Percentiles rank a stretch among this genome's conserved stretches.
phyloP scores from a whole-genome alignment of 202 grass and related monocot species.

The Panicum hallii region DNA sequence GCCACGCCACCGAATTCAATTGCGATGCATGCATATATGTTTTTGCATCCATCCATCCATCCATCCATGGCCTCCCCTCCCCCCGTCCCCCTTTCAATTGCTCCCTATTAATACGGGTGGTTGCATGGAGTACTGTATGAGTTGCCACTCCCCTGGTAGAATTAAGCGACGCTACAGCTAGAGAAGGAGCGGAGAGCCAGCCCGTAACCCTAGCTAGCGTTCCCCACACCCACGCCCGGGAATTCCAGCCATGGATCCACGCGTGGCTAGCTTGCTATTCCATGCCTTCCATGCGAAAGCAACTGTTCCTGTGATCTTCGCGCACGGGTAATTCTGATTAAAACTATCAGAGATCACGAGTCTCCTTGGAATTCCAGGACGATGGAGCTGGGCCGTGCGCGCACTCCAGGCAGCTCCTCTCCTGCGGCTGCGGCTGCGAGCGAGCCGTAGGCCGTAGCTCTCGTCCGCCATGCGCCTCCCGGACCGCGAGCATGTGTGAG shows the following conservation, averaged over 20 bases:
- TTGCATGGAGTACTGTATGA: background rate
- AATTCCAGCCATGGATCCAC: too few species aligned
- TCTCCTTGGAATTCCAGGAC: background rate
- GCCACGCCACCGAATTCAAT: slow-evolving; percentile 36
- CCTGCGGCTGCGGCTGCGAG: background rate
- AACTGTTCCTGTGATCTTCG: background rate
- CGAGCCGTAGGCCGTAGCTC: background rate
- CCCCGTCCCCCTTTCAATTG: slow-evolving; percentile 14
- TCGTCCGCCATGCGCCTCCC: background rate
- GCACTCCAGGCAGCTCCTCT: too few species aligned
- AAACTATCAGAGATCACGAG: too few species aligned
- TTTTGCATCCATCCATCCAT: background rate
- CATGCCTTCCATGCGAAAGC: background rate
- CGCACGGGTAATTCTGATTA: background rate
- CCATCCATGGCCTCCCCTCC: background rate
- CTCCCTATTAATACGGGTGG: slow-evolving; percentile 19
- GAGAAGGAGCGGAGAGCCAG: background rate
- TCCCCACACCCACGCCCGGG: too few species aligned
- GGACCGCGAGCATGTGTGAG: background rate
- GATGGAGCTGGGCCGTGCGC: background rate
- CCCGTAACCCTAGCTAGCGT: too few species aligned
- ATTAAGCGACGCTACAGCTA: slow-evolving; percentile 15
- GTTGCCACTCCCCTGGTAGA: background rate
- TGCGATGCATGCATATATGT: background rate
- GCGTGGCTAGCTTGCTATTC: too few species aligned